Percentiles rank a stretch among this genome's conserved stretches.
Evolutionary conservation across 2,329 filamentous ascomycete species (phyloP).

Genomic region (Tolypocladium ophioglossoides): DNA sequence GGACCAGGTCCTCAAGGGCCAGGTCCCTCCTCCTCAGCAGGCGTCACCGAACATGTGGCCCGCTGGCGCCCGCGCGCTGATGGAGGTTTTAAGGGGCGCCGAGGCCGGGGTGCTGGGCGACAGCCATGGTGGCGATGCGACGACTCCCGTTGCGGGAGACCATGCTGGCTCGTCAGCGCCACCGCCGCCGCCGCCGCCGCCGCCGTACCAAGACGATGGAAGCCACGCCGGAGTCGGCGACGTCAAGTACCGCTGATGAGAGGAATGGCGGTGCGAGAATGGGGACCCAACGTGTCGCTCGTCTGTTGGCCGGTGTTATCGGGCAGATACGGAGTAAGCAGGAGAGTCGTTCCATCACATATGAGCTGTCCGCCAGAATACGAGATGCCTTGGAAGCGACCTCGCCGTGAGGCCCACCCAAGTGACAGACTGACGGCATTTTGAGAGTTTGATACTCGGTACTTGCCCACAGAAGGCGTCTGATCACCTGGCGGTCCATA

Average conservation of each 20-base stretch:
- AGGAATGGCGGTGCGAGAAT: background rate
- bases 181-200: conserved; percentile 1
- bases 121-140: background rate
- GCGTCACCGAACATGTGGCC: conserved; percentile 19
- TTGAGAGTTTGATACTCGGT: too few species aligned
- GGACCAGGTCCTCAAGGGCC: conserved; percentile 36
- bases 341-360: too few species aligned
- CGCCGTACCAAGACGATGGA: conserved; percentile 4
- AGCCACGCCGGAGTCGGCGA: conserved; percentile 3
- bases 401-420: too few species aligned
- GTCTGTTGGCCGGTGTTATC: too few species aligned
- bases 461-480: too few species aligned
- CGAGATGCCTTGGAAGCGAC: too few species aligned
- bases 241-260: conserved; percentile 1
- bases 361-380: too few species aligned
- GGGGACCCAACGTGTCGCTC: too few species aligned
- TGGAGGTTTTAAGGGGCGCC: conserved; percentile 20
- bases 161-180: background rate
- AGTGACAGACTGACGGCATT: too few species aligned
- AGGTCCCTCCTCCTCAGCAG: conserved; percentile 13
- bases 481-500: too few species aligned
- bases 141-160: background rate
- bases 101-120: conserved; percentile 15
- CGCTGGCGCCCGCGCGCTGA: conserved; percentile 17
- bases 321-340: too few species aligned